phyloP scores from a whole-genome alignment of 2,329 filamentous ascomycete genomes.

The Phyllosticta citrichinensis region DNA sequence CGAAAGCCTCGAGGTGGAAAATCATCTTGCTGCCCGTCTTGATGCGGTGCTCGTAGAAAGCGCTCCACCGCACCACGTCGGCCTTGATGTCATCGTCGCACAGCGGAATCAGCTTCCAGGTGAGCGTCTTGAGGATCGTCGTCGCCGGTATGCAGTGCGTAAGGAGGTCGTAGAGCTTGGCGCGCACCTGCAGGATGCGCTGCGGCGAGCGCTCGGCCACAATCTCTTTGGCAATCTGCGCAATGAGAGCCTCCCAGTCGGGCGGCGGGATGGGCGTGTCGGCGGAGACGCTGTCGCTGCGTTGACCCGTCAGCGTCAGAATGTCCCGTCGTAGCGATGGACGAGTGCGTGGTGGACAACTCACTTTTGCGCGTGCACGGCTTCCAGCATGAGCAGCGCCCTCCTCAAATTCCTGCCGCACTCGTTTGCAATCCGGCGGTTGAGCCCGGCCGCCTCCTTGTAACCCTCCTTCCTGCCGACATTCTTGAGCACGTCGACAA shows the following conservation, averaged over 20 bases:
- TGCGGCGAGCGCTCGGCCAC: slow-evolving; percentile 87
- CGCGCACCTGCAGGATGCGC: slow-evolving; percentile 75
- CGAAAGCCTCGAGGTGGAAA: slow-evolving; percentile 96
- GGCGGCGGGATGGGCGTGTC: slow-evolving; percentile 84
- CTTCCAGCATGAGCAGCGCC: slow-evolving; percentile 92
- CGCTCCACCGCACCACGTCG: slow-evolving; percentile 90
- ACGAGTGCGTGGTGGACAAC: slow-evolving; percentile 18
- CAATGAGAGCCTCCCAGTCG: slow-evolving; percentile 91
- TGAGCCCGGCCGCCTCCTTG: slow-evolving; percentile 63
- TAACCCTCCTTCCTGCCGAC: slow-evolving; percentile 75
- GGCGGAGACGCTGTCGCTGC: slow-evolving; percentile 80
- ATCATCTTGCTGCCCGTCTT: slow-evolving; percentile 89
- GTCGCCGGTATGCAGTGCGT: slow-evolving; percentile 96
- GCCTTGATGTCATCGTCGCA: slow-evolving; percentile 85
- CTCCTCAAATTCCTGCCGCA: slow-evolving; percentile 84
- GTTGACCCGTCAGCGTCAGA: background rate
- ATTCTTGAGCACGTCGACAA: slow-evolving; percentile 60
- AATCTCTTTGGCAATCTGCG: slow-evolving; percentile 84
- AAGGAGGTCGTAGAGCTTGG: slow-evolving; percentile 92
- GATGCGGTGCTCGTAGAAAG: slow-evolving; percentile 94
- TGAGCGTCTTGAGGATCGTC: slow-evolving; percentile 86
- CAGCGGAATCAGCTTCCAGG: slow-evolving; percentile 80
- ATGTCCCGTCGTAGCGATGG: background rate
- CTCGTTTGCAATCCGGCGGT: slow-evolving; percentile 77
- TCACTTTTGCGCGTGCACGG: slow-evolving; percentile 94